These are phyloP conservation scores for Sporobolomyces pararoseus DNA, from an alignment of 768 basidiomycete genomes.

Conservation along the genomic window DNA sequence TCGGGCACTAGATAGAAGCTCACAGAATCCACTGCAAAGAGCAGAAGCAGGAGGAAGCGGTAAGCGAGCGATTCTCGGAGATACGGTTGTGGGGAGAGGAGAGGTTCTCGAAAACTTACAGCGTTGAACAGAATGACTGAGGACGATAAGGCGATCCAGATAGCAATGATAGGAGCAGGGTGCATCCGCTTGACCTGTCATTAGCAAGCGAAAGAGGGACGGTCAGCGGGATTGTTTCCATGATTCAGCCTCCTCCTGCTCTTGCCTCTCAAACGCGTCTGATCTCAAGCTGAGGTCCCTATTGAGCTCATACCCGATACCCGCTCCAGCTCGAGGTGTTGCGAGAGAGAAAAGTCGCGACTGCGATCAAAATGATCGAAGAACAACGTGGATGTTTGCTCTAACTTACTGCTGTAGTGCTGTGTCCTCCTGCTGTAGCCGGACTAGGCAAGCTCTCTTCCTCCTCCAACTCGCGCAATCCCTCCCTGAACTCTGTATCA, in stretches of 20 bases:
- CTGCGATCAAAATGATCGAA: neutral
- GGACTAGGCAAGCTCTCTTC: slow-evolving; percentile 19
- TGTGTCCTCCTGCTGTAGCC: neutral
- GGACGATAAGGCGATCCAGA: slow-evolving; percentile 26
- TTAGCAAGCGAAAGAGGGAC: no score
- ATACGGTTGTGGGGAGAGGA: neutral
- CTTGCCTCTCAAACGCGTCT: neutral
- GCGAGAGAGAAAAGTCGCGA: neutral
- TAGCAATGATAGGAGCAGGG: slow-evolving; percentile 37
- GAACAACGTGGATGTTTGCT: neutral
- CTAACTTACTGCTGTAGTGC: neutral
- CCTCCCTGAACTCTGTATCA: slow-evolving; percentile 16
- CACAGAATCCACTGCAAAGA: slow-evolving; percentile 4
- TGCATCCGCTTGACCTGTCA: slow-evolving; percentile 31
- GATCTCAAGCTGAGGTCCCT: no score
- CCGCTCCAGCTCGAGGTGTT: neutral
- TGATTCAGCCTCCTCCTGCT: neutral
- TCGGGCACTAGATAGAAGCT: neutral
- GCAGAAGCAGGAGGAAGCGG: neutral
- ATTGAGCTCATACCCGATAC: no score
- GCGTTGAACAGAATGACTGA: slow-evolving; percentile 28
- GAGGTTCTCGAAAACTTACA: neutral
- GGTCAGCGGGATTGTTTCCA: neutral
- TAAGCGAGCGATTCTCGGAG: neutral
- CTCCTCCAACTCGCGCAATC: slow-evolving; percentile 14